Percentiles rank a stretch among this genome's conserved stretches.
phyloP scores from a whole-genome alignment of 2,329 filamentous ascomycete species.

The Botrytis fragariae region DNA sequence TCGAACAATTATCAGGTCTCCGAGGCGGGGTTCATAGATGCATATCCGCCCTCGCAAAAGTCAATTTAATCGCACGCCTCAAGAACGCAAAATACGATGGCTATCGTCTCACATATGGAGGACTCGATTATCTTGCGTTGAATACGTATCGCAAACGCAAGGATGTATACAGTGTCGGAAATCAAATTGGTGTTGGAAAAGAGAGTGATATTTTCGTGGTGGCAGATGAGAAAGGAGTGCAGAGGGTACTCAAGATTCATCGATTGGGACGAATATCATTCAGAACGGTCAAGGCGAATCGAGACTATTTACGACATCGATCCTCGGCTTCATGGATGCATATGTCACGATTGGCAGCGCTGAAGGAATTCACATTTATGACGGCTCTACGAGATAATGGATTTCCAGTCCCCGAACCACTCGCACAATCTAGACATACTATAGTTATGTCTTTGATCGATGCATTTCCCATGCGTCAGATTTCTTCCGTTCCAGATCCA shows the following conservation, averaged over 20 bases:
- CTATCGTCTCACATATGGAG: constrained; percentile 93
- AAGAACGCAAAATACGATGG: constrained; percentile 98
- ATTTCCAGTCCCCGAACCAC: constrained; percentile 84
- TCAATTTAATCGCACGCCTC: constrained; percentile 83
- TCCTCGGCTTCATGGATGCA: constrained; percentile 94
- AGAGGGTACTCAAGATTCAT: constrained; percentile 92
- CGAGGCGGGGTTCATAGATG: constrained; percentile 80
- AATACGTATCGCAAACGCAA: constrained; percentile 81
- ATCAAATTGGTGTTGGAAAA: constrained; percentile 93
- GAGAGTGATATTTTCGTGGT: constrained; percentile 97
- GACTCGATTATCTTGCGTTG: constrained; percentile 94
- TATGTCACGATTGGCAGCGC: constrained; percentile 84
- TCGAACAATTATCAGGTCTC: constrained; percentile 78
- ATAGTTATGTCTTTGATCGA: constrained; percentile 95
- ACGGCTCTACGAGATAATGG: constrained; percentile 77
- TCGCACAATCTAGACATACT: constrained; percentile 89
- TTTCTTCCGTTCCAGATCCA: constrained; percentile 78
- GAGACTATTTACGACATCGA: constrained; percentile 87
- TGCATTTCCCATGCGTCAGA: constrained; percentile 86
- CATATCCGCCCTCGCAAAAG: constrained; percentile 90
- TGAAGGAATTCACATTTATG: constrained; percentile 97
- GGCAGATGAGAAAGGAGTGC: constrained; percentile 71
- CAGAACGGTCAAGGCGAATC: constrained; percentile 90
- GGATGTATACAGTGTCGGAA: constrained; percentile 86
- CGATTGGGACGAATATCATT: constrained; percentile 94